phyloP scores from a whole-genome alignment of 176 grass and related monocot genomes.

The Oropetium thomaeum region DNA sequence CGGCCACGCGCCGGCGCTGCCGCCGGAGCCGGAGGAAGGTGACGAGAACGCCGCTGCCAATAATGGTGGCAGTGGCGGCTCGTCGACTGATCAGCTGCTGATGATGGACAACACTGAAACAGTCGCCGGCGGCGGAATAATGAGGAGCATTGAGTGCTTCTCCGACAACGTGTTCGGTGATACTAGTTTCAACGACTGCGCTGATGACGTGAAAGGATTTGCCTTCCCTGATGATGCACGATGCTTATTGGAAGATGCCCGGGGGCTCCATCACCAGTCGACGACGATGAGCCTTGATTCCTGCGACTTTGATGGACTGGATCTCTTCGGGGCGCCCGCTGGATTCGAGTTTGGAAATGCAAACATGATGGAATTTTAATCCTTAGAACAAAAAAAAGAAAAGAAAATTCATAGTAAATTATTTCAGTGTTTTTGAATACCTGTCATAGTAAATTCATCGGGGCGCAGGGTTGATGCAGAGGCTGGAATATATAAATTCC shows the following conservation, averaged over 20 bases:
- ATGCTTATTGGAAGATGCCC: slow-evolving; percentile 10
- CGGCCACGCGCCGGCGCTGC: slow-evolving; percentile 64
- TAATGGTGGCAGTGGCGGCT: not conserved
- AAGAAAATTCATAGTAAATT: not conserved
- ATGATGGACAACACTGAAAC: not conserved
- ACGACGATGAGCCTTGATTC: slow-evolving; percentile 35
- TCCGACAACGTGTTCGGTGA: slow-evolving; percentile 16
- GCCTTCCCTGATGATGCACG: slow-evolving; percentile 8
- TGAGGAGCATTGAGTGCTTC: slow-evolving; percentile 27
- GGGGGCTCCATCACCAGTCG: not conserved
- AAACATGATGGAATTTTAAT: not conserved
- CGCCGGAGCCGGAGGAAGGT: not conserved
- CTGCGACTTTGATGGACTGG: slow-evolving; percentile 50
- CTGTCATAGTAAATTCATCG: too few relatives aligned
- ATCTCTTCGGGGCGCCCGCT: slow-evolving; percentile 24
- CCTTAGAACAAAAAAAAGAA: not conserved
- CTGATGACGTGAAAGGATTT: slow-evolving; percentile 13
- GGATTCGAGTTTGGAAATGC: slow-evolving; percentile 36
- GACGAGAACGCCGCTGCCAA: not conserved
- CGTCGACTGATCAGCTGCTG: not conserved
- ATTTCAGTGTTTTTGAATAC: not conserved
- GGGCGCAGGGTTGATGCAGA: too few relatives aligned
- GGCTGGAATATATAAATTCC: too few relatives aligned
- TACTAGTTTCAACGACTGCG: slow-evolving; percentile 24
- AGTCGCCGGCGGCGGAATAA: not conserved